These are phyloP conservation scores for Mallotus repandus DNA, from an alignment of 441 rosid species.

Conservation along the genomic window DNA sequence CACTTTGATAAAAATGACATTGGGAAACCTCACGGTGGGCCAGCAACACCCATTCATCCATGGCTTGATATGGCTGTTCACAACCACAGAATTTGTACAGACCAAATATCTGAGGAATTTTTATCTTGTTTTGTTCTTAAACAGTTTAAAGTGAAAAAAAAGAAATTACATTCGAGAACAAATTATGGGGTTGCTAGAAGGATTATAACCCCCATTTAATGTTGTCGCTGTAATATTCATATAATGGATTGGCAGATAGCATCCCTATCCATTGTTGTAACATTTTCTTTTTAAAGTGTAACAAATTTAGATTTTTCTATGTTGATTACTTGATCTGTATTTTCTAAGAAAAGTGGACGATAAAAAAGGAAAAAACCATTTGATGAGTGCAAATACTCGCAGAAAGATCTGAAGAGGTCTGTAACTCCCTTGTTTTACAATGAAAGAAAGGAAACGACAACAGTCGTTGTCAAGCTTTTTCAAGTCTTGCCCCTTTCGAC, in stretches of 20 bases:
- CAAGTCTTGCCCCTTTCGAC: too few relatives aligned
- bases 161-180: neutral
- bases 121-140: neutral
- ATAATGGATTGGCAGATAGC: neutral
- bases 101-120: constrained; percentile 7
- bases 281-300: neutral
- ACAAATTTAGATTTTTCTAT: neutral
- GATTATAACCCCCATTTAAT: neutral
- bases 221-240: neutral
- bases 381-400: neutral
- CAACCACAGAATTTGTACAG: constrained; percentile 17
- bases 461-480: too few relatives aligned
- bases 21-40: constrained; percentile 7
- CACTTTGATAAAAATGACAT: neutral
- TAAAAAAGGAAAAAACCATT: neutral
- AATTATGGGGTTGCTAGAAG: constrained; percentile 10
- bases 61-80: constrained; percentile 14
- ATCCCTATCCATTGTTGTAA: constrained; percentile 7
- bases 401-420: neutral
- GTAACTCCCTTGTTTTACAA: neutral
- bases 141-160: neutral
- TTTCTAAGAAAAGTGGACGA: neutral
- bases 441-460: neutral
- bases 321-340: neutral
- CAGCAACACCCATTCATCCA: neutral